Evolutionary conservation across 805 yeast species (phyloP).

Genomic region (Torulaspora maleeae): DNA sequence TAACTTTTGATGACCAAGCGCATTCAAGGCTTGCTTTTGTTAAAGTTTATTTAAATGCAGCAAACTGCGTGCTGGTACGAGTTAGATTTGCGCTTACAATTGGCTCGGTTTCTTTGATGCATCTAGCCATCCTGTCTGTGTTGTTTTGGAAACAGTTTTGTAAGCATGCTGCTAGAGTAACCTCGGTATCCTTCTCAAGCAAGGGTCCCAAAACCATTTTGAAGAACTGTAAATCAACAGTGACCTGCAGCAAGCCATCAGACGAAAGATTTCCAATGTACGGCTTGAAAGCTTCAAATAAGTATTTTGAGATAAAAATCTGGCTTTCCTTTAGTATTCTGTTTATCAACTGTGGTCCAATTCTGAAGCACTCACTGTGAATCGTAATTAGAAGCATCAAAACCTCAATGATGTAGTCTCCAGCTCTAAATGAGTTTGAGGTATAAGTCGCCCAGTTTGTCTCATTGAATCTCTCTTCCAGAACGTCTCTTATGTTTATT

Average conservation of each 20-base stretch:
- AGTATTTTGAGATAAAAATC: constrained; percentile 36
- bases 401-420: constrained; percentile 47
- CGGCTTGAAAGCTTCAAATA: constrained; percentile 39
- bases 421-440: constrained; percentile 38
- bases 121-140: constrained; percentile 22
- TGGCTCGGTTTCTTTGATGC: constrained; percentile 30
- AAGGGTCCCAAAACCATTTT: constrained; percentile 31
- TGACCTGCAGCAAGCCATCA: constrained; percentile 47
- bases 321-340: constrained; percentile 44
- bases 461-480: constrained; percentile 38
- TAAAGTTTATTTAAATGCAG: constrained; percentile 27
- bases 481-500: constrained; percentile 38
- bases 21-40: no score
- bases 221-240: constrained; percentile 52
- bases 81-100: constrained; percentile 30
- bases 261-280: constrained; percentile 44
- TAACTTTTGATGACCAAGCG: no score
- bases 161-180: constrained; percentile 30
- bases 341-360: constrained; percentile 44
- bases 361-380: constrained; percentile 47
- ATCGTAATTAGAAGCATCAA: constrained; percentile 47
- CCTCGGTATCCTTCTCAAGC: constrained; percentile 32
- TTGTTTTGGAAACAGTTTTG: constrained; percentile 34
- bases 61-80: constrained; percentile 33
- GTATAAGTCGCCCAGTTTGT: constrained; percentile 42